phyloP scores from a whole-genome alignment of 2,329 filamentous ascomycete genomes.

The Alternaria infectoria region DNA sequence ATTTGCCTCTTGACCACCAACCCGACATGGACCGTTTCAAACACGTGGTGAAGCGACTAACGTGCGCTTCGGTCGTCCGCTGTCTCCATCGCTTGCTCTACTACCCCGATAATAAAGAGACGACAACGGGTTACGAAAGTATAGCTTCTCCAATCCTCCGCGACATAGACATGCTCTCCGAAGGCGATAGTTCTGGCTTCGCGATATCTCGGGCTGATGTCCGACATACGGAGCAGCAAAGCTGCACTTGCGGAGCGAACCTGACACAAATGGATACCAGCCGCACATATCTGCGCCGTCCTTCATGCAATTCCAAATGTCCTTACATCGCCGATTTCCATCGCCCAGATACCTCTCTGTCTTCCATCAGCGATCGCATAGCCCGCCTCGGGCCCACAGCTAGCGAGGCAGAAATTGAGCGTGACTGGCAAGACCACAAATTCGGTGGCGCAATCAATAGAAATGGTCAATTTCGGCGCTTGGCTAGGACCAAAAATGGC shows the following conservation, averaged over 20 bases:
- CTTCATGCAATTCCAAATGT: neutral
- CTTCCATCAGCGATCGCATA: neutral
- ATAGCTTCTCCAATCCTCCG: neutral
- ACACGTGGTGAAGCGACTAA: neutral
- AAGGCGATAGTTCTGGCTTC: neutral
- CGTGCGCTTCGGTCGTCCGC: neutral
- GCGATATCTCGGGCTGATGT: neutral
- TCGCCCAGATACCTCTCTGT: neutral
- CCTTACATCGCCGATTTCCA: neutral
- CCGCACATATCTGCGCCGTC: neutral
- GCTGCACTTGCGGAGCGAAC: neutral
- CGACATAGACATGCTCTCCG: neutral
- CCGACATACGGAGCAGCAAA: neutral
- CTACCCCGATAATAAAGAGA: neutral
- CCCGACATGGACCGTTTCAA: neutral
- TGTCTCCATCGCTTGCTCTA: neutral
- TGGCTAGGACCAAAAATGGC: neutral
- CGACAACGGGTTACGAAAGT: neutral
- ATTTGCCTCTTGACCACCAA: neutral
- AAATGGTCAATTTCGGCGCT: neutral
- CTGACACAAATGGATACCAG: neutral
- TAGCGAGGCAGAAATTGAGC: neutral
- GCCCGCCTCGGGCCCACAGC: neutral
- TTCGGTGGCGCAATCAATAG: neutral
- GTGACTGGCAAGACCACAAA: neutral